Evolutionary conservation across 2,329 filamentous ascomycete species (phyloP).

Genomic region (Aspergillus neotritici): DNA sequence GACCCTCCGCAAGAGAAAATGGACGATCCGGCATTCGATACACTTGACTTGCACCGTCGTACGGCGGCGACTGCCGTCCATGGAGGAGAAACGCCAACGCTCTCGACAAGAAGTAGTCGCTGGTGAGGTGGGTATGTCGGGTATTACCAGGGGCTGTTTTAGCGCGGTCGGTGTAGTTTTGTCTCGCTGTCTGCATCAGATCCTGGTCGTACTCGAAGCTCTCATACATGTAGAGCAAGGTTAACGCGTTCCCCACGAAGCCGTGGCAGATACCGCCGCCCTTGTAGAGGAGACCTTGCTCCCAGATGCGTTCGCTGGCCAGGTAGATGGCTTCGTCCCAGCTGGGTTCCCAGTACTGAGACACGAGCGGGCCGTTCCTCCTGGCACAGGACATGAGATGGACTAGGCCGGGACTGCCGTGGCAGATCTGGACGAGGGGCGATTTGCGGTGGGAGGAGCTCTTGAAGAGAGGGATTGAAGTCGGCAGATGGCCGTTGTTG

Average conservation of each 20-base stretch:
- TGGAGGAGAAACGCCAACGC: conserved; percentile 36
- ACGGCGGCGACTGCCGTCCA: conserved; percentile 34
- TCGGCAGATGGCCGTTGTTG: conserved; percentile 35
- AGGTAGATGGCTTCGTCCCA: conserved; percentile 34
- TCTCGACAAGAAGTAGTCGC: conserved; percentile 36
- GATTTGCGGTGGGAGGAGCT: conserved; percentile 14
- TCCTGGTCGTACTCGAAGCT: conserved; percentile 29
- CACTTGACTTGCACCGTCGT: conserved; percentile 19
- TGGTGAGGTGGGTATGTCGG: conserved; percentile 15
- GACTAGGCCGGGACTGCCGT: conserved; percentile 37
- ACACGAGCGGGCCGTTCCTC: conserved; percentile 22
- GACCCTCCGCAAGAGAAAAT: conserved; percentile 36
- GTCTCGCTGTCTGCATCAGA: conserved; percentile 17
- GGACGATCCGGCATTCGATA: conserved; percentile 40
- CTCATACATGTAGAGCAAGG: conserved; percentile 34
- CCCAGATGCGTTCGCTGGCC: conserved; percentile 34
- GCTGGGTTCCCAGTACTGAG: conserved; percentile 30
- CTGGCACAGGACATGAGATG: conserved; percentile 31
- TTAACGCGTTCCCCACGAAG: conserved; percentile 39
- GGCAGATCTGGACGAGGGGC: conserved; percentile 38
- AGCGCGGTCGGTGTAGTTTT: conserved; percentile 17
- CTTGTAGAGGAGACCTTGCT: conserved; percentile 39
- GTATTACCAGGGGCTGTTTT: background rate
- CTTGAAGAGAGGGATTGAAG: conserved; percentile 27
- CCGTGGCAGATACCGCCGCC: conserved; percentile 40